A percentile compares a stretch with the other conserved stretches of the same genome.
Evolutionary conservation across 345 rosid species (phyloP).

Genomic region (Aquilaria malaccensis): DNA sequence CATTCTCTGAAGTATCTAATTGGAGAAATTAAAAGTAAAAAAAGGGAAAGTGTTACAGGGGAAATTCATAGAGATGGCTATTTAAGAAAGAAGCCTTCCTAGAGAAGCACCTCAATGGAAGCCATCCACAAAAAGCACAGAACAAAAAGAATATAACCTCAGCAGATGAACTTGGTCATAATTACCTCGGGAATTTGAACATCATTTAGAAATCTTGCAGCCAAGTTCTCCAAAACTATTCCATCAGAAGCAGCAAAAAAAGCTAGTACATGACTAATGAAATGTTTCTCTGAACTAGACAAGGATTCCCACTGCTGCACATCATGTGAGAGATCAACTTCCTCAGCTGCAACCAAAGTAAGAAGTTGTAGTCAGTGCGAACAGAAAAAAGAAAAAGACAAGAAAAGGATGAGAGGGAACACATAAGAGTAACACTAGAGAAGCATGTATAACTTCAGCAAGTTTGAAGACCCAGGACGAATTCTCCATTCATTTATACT

Average conservation of each 20-base stretch:
- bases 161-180: neutral
- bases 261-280: slow-evolving; percentile 73
- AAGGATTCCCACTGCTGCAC: slow-evolving; percentile 66
- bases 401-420: neutral
- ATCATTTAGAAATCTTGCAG: slow-evolving; percentile 81
- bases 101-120: no score
- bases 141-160: slow-evolving; percentile 1
- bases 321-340: slow-evolving; percentile 88
- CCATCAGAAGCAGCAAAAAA: slow-evolving; percentile 96
- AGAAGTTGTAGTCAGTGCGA: neutral
- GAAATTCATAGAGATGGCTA: no score
- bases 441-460: neutral
- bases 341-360: slow-evolving; percentile 59
- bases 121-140: neutral
- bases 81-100: no score
- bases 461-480: neutral
- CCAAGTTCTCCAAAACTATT: slow-evolving; percentile 84
- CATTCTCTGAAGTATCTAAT: no score
- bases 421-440: neutral
- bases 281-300: slow-evolving; percentile 65
- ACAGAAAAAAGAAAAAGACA: neutral
- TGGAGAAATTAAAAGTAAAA: no score
- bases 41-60: no score
- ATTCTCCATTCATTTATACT: neutral
- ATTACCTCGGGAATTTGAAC: slow-evolving; percentile 83